A percentile compares a stretch with the other conserved stretches of the same genome.
Conservation (phyloP, 805 yeast genomes). For the Saturnispora sekii region DNA sequence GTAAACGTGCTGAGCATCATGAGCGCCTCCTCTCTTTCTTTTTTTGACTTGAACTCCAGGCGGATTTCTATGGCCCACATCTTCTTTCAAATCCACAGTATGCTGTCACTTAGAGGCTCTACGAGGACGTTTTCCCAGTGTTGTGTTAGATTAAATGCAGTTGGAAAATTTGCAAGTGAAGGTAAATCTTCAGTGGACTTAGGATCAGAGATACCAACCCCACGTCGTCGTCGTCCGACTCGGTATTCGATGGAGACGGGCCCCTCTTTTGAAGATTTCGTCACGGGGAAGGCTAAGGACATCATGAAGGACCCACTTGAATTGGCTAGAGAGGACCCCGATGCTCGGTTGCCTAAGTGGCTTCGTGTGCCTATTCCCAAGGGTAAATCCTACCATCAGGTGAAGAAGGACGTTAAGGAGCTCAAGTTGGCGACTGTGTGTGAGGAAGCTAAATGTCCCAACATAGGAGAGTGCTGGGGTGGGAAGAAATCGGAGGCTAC, state of each 20-base stretch:
- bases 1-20: too few relatives aligned
- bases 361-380: conserved; percentile 94
- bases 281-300: conserved; percentile 69
- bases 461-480: conserved; percentile 99
- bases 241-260: conserved; percentile 62
- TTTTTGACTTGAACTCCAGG: too few relatives aligned
- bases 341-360: conserved; percentile 82
- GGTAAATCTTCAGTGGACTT: too few relatives aligned
- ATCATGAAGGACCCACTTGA: conserved; percentile 66
- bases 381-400: conserved; percentile 71
- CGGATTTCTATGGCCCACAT: too few relatives aligned
- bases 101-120: too few relatives aligned
- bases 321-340: conserved; percentile 56
- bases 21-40: too few relatives aligned
- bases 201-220: neutral
- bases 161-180: too few relatives aligned
- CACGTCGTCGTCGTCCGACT: conserved; percentile 30
- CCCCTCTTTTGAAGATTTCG: conserved; percentile 88
- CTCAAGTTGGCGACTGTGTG: conserved; percentile 90
- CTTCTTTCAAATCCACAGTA: too few relatives aligned
- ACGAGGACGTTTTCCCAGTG: too few relatives aligned
- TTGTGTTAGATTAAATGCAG: too few relatives aligned
- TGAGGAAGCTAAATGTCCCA: conserved; percentile 99
- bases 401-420: conserved; percentile 82
- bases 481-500: conserved; percentile 91